Conservation (phyloP, 768 basidiomycete genomes). For the Tulasnella sp. region DNA sequence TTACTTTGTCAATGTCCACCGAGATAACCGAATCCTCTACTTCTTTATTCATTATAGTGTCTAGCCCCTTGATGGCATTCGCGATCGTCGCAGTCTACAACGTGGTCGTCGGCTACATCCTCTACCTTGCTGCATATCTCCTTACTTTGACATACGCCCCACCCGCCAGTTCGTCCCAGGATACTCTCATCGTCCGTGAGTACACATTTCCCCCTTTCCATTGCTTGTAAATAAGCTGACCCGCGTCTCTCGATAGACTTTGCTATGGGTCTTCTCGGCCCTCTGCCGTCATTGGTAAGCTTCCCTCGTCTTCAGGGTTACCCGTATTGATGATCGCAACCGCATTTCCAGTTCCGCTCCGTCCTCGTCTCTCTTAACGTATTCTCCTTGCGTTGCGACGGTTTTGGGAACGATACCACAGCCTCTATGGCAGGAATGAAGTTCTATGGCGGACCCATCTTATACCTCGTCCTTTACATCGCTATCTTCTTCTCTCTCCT, state of each 20-base stretch:
- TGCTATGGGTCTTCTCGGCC: constrained; percentile 56
- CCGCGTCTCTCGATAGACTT: constrained; percentile 39
- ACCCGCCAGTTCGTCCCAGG: constrained; percentile 43
- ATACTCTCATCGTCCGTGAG: constrained; percentile 55
- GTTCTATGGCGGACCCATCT: constrained; percentile 65
- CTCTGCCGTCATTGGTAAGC: constrained; percentile 61
- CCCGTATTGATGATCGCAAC: neutral
- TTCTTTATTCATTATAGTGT: constrained; percentile 25
- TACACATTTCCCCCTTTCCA: neutral
- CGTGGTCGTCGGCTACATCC: constrained; percentile 54
- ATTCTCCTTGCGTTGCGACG: constrained; percentile 64
- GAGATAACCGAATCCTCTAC: neutral
- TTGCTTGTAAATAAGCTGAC: neutral
- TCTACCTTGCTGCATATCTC: constrained; percentile 61
- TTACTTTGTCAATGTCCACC: neutral
- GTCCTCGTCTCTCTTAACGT: constrained; percentile 69
- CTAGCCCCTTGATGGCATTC: constrained; percentile 65
- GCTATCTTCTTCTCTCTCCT: constrained; percentile 54
- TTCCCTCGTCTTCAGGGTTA: neutral
- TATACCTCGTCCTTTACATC: constrained; percentile 58
- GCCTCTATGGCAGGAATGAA: constrained; percentile 46
- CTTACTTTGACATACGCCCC: constrained; percentile 67
- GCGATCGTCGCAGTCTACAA: constrained; percentile 67
- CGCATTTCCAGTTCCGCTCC: constrained; percentile 45
- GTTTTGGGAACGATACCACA: constrained; percentile 40